These are phyloP conservation scores for Thelonectria olida DNA, from an alignment of 2,329 filamentous ascomycete species.

Conservation along the genomic window DNA sequence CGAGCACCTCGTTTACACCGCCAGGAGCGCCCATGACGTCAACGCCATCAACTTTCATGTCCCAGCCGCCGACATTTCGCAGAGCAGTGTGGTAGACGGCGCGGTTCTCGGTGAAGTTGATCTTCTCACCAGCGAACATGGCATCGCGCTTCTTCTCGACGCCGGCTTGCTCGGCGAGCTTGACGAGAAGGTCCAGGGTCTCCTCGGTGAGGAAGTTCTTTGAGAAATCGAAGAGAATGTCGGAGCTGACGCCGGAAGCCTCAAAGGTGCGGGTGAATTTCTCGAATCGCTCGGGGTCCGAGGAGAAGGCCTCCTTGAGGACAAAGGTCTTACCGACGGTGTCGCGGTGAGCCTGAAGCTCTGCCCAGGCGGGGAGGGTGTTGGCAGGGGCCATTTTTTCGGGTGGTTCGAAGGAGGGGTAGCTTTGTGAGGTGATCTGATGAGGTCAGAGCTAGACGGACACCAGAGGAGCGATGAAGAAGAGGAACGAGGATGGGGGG, in stretches of 20 bases:
- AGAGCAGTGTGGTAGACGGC: conserved; percentile 96
- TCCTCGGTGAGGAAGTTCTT: conserved; percentile 98
- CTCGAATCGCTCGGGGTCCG: conserved; percentile 86
- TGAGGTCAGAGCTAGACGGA: conserved; percentile 14
- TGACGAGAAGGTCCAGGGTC: conserved; percentile 84
- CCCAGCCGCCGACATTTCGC: conserved; percentile 87
- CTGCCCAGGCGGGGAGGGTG: conserved; percentile 86
- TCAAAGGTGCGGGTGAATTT: conserved; percentile 90
- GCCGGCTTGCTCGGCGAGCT: conserved; percentile 90
- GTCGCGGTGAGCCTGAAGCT: conserved; percentile 91
- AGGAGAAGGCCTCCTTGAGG: conserved; percentile 90
- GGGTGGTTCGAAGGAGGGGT: conserved; percentile 1
- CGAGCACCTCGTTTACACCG: conserved; percentile 87
- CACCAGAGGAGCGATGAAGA: not conserved
- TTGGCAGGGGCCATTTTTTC: conserved; percentile 79
- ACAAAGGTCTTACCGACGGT: conserved; percentile 88
- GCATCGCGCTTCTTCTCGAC: conserved; percentile 94
- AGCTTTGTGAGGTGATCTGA: conserved; percentile 9
- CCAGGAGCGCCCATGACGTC: conserved; percentile 92
- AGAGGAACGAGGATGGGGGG: not conserved
- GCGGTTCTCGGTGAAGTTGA: conserved; percentile 98
- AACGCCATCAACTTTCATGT: conserved; percentile 85
- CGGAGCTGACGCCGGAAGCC: conserved; percentile 82
- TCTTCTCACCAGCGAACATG: conserved; percentile 98
- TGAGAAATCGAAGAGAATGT: conserved; percentile 97